Percentiles rank a stretch among this genome's conserved stretches.
Conservation (phyloP, 1,284 basidiomycete species). For the Boletellus deceptivus region DNA sequence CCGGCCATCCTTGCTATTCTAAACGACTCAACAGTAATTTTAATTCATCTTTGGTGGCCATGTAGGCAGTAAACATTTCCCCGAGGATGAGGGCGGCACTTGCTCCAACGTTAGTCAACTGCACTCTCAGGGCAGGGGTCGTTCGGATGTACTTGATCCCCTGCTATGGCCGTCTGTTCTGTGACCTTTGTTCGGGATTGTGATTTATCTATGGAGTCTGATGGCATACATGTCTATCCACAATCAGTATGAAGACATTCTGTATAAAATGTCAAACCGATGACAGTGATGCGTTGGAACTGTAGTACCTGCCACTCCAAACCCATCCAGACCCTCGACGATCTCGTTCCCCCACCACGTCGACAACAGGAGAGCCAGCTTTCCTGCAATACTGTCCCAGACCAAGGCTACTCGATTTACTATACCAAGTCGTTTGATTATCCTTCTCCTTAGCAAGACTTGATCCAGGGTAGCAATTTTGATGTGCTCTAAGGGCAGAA, state of each 20-base stretch:
- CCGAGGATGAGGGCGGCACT: conserved; percentile 77
- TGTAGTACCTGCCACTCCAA: conserved; percentile 53
- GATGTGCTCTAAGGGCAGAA: too few relatives aligned
- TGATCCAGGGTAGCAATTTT: conserved; percentile 92
- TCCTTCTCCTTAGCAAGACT: conserved; percentile 79
- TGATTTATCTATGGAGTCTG: conserved; percentile 72
- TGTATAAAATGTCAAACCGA: conserved; percentile 26
- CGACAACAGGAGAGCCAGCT: conserved; percentile 55
- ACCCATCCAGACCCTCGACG: conserved; percentile 58
- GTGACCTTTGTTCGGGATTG: conserved; percentile 82
- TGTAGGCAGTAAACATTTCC: conserved; percentile 71
- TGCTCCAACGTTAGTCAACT: conserved; percentile 1
- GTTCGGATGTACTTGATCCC: conserved; percentile 52
- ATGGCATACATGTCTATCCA: conserved; percentile 67
- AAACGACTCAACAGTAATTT: conserved; percentile 75
- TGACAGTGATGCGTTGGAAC: not conserved
- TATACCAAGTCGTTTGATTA: conserved; percentile 87
- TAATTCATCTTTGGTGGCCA: conserved; percentile 75
- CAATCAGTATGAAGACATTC: conserved; percentile 78
- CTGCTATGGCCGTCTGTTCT: conserved; percentile 55
- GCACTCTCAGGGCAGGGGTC: not conserved
- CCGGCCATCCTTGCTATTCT: conserved; percentile 46
- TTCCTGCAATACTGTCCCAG: conserved; percentile 65
- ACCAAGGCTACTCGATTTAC: conserved; percentile 54
- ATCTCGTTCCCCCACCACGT: conserved; percentile 88